A percentile compares a stretch with the other conserved stretches of the same genome.
phyloP scores from a whole-genome alignment of 495 filamentous ascomycete genomes.

The Aspergillus asperescens region DNA sequence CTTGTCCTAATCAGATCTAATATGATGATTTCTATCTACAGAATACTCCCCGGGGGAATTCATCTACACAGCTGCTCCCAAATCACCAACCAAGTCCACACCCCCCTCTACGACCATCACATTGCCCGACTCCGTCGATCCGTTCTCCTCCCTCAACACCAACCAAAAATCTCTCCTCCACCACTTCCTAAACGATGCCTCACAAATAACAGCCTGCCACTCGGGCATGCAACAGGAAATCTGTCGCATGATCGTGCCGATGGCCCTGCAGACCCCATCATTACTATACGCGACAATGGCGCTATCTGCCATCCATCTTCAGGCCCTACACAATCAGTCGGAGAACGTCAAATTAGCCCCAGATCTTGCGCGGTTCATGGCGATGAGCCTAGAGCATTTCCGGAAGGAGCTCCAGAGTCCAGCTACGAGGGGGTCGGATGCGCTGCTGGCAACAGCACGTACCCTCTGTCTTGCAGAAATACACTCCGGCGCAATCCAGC shows the following conservation, averaged over 20 bases:
- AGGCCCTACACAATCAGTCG: slow-evolving; percentile 41
- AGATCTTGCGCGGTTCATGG: slow-evolving; percentile 43
- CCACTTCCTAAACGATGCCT: slow-evolving; percentile 45
- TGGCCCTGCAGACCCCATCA: slow-evolving; percentile 44
- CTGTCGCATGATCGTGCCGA: slow-evolving; percentile 44
- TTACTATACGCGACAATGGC: slow-evolving; percentile 44
- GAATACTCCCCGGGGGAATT: slow-evolving; percentile 48
- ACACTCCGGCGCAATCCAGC: slow-evolving; percentile 43
- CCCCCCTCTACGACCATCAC: slow-evolving; percentile 25
- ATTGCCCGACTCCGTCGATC: slow-evolving; percentile 34
- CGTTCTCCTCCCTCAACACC: slow-evolving; percentile 36
- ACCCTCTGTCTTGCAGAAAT: slow-evolving; percentile 47
- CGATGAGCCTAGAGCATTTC: slow-evolving; percentile 43
- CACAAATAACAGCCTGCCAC: slow-evolving; percentile 43
- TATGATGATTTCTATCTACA: slow-evolving; percentile 6
- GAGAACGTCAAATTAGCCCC: slow-evolving; percentile 41
- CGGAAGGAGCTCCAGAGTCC: slow-evolving; percentile 40
- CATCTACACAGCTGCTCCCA: slow-evolving; percentile 38
- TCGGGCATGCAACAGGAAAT: slow-evolving; percentile 45
- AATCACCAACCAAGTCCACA: slow-evolving; percentile 11
- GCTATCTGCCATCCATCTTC: slow-evolving; percentile 44
- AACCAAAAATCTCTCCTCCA: slow-evolving; percentile 40
- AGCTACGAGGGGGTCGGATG: slow-evolving; percentile 33
- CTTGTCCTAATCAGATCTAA: neutral
- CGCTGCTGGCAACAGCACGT: slow-evolving; percentile 42